Base-by-base conservation (phyloP, 176 grass and related monocot species). In the Coix lacrymajobi region DNA sequence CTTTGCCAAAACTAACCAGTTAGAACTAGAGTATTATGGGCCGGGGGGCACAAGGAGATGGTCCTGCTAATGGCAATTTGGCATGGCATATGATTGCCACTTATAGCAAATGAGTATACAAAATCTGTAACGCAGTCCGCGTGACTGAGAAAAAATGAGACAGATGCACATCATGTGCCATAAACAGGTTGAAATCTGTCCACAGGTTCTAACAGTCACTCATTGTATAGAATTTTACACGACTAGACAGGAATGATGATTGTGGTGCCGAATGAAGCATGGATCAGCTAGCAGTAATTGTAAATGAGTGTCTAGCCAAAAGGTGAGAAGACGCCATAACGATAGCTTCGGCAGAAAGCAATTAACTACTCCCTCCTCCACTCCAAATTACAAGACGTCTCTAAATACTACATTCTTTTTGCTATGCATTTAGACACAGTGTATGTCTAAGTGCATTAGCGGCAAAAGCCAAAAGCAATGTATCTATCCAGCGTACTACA, bases 271-370 rank as follows among this genome's bases (percentile, higher is more conserved):
- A 77, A 65, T 16, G 30, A 57, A 65, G 26, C 40, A 63, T 65
- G 78, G 72, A 73, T 81, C 77, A 81, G 70, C 20, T 81, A 81
- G 63, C 20, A 81, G 77, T 81, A 52, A 77, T 71, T 81, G 56
- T 65, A 15, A 40, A 85, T 85, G 71, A 81, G 56, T 73, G 41
- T 54, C 25, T 31, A 63, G 68, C 84, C 67, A 61, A 78, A 71
- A 79, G 39, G 77, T 24, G 45, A 81, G 65, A 45, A 62, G 66
- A 5, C 7, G 17, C 11, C 41, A 85, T 85, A 78, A 78, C 43
- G 64, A 33, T 77, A 82, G 73, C 83, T 82, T 90, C 29, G 15
- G 12, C 46, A 36, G 46, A 78, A 86, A 86, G 88, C 79, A 82
- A 82, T 60, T 71, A 4, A 20, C 40, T 44, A 44, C n/a, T n/a